Percentiles rank a stretch among this genome's conserved stretches.
Evolutionary conservation across 176 grass and related monocot species (phyloP).

Genomic region (Paspalum notatum): DNA sequence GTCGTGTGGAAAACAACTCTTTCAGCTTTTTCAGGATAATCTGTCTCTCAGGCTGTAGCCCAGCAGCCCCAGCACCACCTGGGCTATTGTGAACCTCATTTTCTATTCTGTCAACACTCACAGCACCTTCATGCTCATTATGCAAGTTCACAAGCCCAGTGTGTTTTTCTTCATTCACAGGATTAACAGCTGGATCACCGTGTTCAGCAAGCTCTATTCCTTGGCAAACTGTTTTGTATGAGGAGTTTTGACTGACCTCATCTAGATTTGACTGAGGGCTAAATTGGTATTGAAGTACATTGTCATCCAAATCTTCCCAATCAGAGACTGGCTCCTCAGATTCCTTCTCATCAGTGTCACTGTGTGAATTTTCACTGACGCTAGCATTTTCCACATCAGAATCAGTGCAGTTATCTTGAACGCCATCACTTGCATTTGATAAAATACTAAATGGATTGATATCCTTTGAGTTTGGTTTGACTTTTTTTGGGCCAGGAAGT

Average conservation of each 20-base stretch:
- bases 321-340: constrained; percentile 48
- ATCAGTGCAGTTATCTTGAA: constrained; percentile 39
- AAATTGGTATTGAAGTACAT: constrained; percentile 33
- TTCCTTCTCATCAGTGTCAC: constrained; percentile 46
- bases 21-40: constrained; percentile 57
- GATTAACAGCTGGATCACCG: constrained; percentile 20
- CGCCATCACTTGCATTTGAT: constrained; percentile 32
- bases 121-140: constrained; percentile 4
- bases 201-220: constrained; percentile 30
- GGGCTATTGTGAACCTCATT: constrained; percentile 23
- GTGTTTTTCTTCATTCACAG: constrained; percentile 32
- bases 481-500: constrained; percentile 29
- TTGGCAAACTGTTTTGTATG: constrained; percentile 45
- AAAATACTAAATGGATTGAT: constrained; percentile 54
- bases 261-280: constrained; percentile 30
- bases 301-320: constrained; percentile 63
- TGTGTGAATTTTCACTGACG: constrained; percentile 6
- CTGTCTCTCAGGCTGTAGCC: constrained; percentile 33
- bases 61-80: constrained; percentile 12
- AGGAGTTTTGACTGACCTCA: constrained; percentile 39
- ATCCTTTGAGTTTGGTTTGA: constrained; percentile 13
- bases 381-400: constrained; percentile 41
- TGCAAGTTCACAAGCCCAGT: constrained; percentile 38
- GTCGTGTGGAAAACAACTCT: constrained; percentile 45
- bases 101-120: constrained; percentile 26